phyloP scores from a whole-genome alignment of 371 early-diverging fungal species.

The Gilbertella persicaria region DNA sequence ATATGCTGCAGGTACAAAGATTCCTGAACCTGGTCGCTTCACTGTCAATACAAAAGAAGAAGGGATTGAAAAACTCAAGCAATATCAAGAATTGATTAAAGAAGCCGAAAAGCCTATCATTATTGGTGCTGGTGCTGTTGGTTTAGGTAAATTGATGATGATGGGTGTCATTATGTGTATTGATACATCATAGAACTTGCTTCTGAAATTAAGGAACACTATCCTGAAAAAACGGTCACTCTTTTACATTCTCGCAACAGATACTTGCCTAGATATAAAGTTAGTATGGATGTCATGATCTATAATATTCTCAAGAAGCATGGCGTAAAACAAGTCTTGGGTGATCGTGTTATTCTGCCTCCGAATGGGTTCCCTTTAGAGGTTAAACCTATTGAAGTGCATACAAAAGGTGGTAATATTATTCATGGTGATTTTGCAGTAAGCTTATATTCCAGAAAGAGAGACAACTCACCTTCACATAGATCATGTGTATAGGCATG shows the following conservation, averaged over 20 bases:
- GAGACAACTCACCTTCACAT: not conserved
- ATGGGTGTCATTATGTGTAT: not conserved
- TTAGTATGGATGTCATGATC: constrained; percentile 43
- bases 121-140: constrained; percentile 73
- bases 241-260: constrained; percentile 62
- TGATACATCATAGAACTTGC: constrained; percentile 51
- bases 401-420: constrained; percentile 45
- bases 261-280: constrained; percentile 57
- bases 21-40: constrained; percentile 54
- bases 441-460: constrained; percentile 12
- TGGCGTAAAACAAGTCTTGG: constrained; percentile 51
- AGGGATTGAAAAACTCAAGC: constrained; percentile 42
- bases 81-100: constrained; percentile 50
- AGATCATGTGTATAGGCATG: constrained; percentile 70
- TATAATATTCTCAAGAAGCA: constrained; percentile 44
- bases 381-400: constrained; percentile 48
- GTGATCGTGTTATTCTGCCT: constrained; percentile 53
- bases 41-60: constrained; percentile 41
- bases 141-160: constrained; percentile 40
- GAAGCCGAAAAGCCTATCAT: constrained; percentile 53
- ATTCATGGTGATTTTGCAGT: constrained; percentile 60
- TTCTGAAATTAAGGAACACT: constrained; percentile 67
- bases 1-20: constrained; percentile 55
- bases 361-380: constrained; percentile 46
- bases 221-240: constrained; percentile 64